Base-by-base conservation (phyloP, 768 basidiomycete genomes). In the Leccinum olivaceopallidum region DNA sequence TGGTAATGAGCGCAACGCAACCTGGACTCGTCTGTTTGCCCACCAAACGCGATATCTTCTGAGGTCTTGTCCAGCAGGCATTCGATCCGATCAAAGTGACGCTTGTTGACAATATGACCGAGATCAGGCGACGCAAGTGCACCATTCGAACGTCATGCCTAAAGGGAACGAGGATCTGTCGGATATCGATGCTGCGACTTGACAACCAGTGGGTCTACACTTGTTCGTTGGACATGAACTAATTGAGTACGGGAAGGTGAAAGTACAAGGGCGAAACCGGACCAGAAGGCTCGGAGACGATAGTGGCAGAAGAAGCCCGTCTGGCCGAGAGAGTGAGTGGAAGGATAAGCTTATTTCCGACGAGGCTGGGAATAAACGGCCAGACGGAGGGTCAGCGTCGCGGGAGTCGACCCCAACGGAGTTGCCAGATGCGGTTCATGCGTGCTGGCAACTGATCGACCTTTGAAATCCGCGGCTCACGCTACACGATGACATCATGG, bases 1-100 rank as follows among this genome's bases (percentile, higher is more conserved):
- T 84, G 34, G 93, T 70, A 0, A 91, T 93, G 3, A 91, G 89
- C 20, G 87, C 84, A 63, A 94, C 85, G 65, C 60, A 82, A 78
- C 44, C 71, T 78, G n/a, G 73, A 77, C 62, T 81, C 82, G 54
- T 90, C 83, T 0, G 79, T 78, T 49, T 82, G 72, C 0, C 90
- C 93, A 0, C 92, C 91, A 42, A 84, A 68, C 10, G 83, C 85
- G 24, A 94, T 68, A 4, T 75, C 79, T 24, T 92, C 93, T 59
- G 86, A 77, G 0, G 89, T 90, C 30, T 71, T 77, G 62, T 89
- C 84, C n/a, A 93, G 67, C 36, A 92, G 65, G 6, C 77, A 74
- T 59, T 86, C 84, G 61, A 93, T 66, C 6, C 91, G 84, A n/a
- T 71, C 67, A 57, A 83, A 83, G 53, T 89, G 87, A 28, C 74